phyloP scores from a whole-genome alignment of 2,329 filamentous ascomycete genomes.

The Neoarthrinium moseri region DNA sequence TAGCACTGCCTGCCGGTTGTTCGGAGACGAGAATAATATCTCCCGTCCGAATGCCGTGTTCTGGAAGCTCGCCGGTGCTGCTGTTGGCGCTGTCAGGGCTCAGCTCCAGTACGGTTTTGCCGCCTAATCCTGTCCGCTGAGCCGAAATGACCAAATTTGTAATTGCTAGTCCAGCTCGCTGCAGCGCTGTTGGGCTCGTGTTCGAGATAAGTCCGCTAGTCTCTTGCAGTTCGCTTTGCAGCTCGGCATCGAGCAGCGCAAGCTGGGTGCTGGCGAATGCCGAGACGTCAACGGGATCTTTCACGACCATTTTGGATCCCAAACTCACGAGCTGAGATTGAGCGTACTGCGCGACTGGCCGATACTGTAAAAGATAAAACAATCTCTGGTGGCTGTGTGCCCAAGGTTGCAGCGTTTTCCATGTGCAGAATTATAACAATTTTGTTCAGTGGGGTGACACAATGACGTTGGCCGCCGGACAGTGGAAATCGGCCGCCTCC shows the following conservation, averaged over 20 bases:
- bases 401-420: too few relatives aligned
- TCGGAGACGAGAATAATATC: conserved; percentile 77
- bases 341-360: too few relatives aligned
- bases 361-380: too few relatives aligned
- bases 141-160: conserved; percentile 72
- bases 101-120: conserved; percentile 86
- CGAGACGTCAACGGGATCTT: conserved; percentile 56
- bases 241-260: conserved; percentile 67
- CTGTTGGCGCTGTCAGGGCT: conserved; percentile 67
- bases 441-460: too few relatives aligned
- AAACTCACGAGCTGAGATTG: too few relatives aligned
- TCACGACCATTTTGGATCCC: conserved; percentile 30
- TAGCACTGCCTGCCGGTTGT: conserved; percentile 70
- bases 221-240: conserved; percentile 69
- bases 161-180: conserved; percentile 76
- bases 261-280: conserved; percentile 72
- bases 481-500: too few relatives aligned
- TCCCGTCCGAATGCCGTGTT: conserved; percentile 73
- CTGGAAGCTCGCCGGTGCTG: conserved; percentile 55
- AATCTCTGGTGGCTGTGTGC: too few relatives aligned
- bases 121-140: conserved; percentile 85
- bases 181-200: conserved; percentile 66
- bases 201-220: conserved; percentile 65
- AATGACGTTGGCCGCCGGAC: too few relatives aligned
- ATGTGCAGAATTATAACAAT: too few relatives aligned